phyloP scores from a whole-genome alignment of 1,284 basidiomycete species.

The Wallemia mellicola region DNA sequence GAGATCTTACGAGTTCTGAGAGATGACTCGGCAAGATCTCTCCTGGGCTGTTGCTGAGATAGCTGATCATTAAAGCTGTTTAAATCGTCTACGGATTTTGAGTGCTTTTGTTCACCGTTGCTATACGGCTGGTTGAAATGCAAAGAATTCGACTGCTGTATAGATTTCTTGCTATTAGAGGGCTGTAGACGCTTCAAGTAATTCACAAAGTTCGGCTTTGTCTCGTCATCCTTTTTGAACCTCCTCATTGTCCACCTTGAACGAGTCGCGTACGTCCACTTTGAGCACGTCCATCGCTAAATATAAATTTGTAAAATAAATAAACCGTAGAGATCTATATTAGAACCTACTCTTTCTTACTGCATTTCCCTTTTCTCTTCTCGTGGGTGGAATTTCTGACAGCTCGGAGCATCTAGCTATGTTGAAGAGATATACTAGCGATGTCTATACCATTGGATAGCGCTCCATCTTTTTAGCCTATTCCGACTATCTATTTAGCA shows the following conservation, averaged over 20 bases:
- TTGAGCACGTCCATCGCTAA: neutral
- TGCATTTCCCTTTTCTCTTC: too few relatives aligned
- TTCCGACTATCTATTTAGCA: too few relatives aligned
- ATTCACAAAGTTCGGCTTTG: neutral
- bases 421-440: too few relatives aligned
- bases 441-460: too few relatives aligned
- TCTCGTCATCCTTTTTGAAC: neutral
- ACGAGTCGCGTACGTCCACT: neutral
- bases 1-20: constrained; percentile 1
- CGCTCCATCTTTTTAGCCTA: too few relatives aligned
- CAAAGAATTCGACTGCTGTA: neutral
- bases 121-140: neutral
- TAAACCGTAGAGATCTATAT: too few relatives aligned
- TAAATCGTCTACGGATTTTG: neutral
- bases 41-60: neutral
- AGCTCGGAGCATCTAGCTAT: too few relatives aligned
- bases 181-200: neutral
- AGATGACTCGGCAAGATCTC: neutral
- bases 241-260: neutral
- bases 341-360: too few relatives aligned
- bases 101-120: neutral
- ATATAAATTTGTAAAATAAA: neutral
- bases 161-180: neutral
- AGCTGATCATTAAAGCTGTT: neutral
- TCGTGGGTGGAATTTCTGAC: too few relatives aligned